A percentile compares a stretch with the other conserved stretches of the same genome.
Evolutionary conservation across 108 stramenopile genomes (phyloP).

Genomic region (Mayamaea pseudoterrestris): DNA sequence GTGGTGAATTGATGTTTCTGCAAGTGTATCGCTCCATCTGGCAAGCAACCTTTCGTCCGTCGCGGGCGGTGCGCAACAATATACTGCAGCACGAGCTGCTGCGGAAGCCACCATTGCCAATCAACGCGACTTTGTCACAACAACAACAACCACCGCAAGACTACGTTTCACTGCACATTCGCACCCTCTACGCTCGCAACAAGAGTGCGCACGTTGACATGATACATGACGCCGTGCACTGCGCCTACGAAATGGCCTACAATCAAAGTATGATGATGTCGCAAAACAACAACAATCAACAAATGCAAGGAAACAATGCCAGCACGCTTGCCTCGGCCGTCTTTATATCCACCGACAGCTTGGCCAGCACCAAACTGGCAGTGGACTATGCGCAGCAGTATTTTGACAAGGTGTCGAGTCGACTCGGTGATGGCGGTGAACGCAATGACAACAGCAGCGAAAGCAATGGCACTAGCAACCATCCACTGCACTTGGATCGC

Average conservation of each 20-base stretch:
- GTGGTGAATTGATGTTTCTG: slow-evolving; percentile 1
- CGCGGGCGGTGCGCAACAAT: no score
- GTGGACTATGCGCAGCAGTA: neutral
- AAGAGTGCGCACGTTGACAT: neutral
- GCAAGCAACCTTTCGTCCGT: neutral
- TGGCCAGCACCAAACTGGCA: neutral
- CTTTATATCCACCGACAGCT: neutral
- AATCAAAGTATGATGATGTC: no score
- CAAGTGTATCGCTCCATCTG: slow-evolving; percentile 1
- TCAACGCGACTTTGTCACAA: neutral
- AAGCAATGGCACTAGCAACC: no score
- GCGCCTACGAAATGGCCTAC: slow-evolving; percentile 14
- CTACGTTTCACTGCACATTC: slow-evolving; percentile 20
- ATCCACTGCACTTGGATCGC: slow-evolving; percentile 27
- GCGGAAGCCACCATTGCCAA: neutral
- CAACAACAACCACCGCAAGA: neutral
- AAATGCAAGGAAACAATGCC: no score
- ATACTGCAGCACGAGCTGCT: no score
- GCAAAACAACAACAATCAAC: no score
- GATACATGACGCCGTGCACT: slow-evolving; percentile 22
- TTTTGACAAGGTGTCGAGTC: neutral
- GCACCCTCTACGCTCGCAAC: slow-evolving; percentile 18
- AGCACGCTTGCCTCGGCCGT: no score
- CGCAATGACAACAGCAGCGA: no score
- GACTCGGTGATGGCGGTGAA: neutral